phyloP scores from a whole-genome alignment of 768 basidiomycete species.

The Pisolithus orientalis region DNA sequence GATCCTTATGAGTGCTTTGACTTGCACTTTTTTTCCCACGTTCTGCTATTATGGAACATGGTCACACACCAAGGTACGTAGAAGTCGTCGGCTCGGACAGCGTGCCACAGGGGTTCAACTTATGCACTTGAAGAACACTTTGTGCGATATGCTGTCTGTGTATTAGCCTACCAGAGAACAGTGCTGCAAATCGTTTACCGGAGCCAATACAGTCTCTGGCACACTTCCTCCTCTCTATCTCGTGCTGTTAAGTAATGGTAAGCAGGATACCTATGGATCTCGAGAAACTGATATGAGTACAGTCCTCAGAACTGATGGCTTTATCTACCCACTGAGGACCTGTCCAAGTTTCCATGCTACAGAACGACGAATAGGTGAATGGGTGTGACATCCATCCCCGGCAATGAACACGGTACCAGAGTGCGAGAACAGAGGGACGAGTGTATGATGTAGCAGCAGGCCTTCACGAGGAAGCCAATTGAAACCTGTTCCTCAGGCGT shows the following conservation, averaged over 20 bases:
- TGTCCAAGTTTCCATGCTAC: slow-evolving; percentile 43
- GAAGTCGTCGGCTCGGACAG: not conserved
- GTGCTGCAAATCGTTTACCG: slow-evolving; percentile 54
- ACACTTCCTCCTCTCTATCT: slow-evolving; percentile 58
- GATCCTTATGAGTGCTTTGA: too few species aligned
- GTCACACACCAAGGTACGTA: not conserved
- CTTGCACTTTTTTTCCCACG: too few species aligned
- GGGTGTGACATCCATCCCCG: slow-evolving; percentile 69
- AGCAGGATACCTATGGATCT: not conserved
- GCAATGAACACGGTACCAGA: slow-evolving; percentile 51
- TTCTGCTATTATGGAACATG: too few species aligned
- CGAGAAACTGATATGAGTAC: slow-evolving; percentile 23
- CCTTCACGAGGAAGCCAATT: too few species aligned
- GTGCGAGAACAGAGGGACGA: too few species aligned
- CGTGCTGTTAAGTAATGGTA: slow-evolving; percentile 40
- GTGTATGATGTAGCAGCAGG: too few species aligned
- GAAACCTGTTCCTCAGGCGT: too few species aligned
- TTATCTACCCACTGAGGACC: slow-evolving; percentile 38
- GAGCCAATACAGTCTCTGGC: slow-evolving; percentile 70
- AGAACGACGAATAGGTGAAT: slow-evolving; percentile 37
- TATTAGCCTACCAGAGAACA: slow-evolving; percentile 66
- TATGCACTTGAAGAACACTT: slow-evolving; percentile 30
- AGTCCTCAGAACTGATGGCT: slow-evolving; percentile 32
- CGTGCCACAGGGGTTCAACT: not conserved
- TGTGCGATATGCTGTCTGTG: slow-evolving; percentile 27